These are phyloP conservation scores for Boletus coccyginus DNA, from an alignment of 768 basidiomycete genomes.

Conservation along the genomic window DNA sequence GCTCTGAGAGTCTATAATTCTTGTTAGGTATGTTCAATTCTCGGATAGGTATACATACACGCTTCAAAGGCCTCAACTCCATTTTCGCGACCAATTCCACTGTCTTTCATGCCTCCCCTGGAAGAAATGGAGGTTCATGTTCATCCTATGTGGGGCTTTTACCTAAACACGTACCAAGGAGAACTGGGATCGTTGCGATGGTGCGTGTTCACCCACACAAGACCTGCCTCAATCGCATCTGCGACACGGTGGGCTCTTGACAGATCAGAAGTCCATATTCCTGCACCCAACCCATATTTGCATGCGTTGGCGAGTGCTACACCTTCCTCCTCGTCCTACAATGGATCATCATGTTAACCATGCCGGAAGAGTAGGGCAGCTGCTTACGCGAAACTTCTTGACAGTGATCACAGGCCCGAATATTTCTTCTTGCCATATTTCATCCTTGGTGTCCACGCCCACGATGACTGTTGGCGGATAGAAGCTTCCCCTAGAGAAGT, in stretches of 20 bases:
- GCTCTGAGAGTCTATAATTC: slow-evolving; percentile 68
- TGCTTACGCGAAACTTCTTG: slow-evolving; percentile 47
- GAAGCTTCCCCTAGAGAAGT: slow-evolving; percentile 71
- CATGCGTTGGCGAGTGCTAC: slow-evolving; percentile 68
- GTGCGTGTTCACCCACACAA: slow-evolving; percentile 89
- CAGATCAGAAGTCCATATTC: slow-evolving; percentile 75
- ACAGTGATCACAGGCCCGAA: slow-evolving; percentile 85
- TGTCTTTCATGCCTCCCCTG: slow-evolving; percentile 90
- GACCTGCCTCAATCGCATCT: slow-evolving; percentile 63
- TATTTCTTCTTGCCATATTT: slow-evolving; percentile 79
- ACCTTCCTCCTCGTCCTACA: slow-evolving; percentile 62
- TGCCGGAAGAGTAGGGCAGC: slow-evolving; percentile 12
- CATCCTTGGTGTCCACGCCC: slow-evolving; percentile 53
- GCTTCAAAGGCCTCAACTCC: slow-evolving; percentile 78
- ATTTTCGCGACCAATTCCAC: slow-evolving; percentile 85
- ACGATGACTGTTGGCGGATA: slow-evolving; percentile 77
- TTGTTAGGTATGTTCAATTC: background rate
- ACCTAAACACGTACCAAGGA: slow-evolving; percentile 56
- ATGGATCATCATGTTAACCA: background rate
- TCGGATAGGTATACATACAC: slow-evolving; percentile 44
- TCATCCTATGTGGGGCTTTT: background rate
- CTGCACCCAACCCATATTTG: slow-evolving; percentile 79
- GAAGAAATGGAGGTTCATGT: slow-evolving; percentile 9
- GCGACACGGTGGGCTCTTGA: slow-evolving; percentile 76
- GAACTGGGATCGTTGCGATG: slow-evolving; percentile 89